Evolutionary conservation across 1,139 yeast species (phyloP), one percentile per base, ranked within the genome.

Genomic region (Yamadazyma sp.): DNA sequence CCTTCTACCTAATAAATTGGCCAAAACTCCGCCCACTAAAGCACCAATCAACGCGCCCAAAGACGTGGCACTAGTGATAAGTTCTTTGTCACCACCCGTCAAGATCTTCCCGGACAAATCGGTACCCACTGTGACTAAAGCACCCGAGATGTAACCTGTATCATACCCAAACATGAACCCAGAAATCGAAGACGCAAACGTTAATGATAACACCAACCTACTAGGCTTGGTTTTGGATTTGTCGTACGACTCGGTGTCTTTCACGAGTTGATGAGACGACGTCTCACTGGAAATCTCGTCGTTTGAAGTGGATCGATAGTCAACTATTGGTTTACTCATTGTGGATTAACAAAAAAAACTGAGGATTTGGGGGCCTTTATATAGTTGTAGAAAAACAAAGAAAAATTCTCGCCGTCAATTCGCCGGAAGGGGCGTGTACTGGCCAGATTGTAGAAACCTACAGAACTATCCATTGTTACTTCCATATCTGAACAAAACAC

Each of bases 91-190:
- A 35, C 95, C 92, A 40, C 78, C 76, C 0, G 90, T 71, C 37
- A 87, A 63, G 6, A 65, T 51, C 36, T 67, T 64, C 38, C 65
- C 60, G 36, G 70, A 70, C 46, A 90, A 74, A 55, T 86, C 96
- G 6, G 80, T 76, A 6, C 92, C 89, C 34, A 90, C 79, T 31
- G 88, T 80, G 13, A 89, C 95, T 53, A 90, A 70, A 0, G 97
- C 97, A 12, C 95, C 82, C 1, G 97, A 89, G 33, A 90, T 88
- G 62, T 90, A 90, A 44, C 97, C 97, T 0, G 97, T 90, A 60
- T 90, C 97, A 57, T 90, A 90, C 47, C 97, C 97, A 63, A 89
- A 90, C 88, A 90, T 81, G 61, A 89, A 89, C 4, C 97, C 97
- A 2, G 96, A 88, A 45, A 90, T 82, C 8, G 96, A 88, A 0